phyloP scores from a whole-genome alignment of 208 protist genomes.

The Blastocrithidia nonstop region DNA sequence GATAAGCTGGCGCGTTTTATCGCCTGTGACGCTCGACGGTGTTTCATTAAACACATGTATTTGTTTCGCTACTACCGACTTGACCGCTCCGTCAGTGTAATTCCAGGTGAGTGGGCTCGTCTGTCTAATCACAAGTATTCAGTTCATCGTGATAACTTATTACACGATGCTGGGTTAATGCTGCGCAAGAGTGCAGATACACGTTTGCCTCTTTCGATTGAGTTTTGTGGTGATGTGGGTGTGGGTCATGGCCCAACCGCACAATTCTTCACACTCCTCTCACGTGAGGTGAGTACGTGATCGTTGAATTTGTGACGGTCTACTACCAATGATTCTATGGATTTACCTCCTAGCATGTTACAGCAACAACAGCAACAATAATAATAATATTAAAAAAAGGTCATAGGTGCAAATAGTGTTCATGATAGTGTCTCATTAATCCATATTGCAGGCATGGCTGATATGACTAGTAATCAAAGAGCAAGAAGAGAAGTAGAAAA shows the following conservation, averaged over 20 bases:
- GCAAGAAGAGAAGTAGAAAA: too few relatives aligned
- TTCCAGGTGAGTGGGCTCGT: conserved; percentile 47
- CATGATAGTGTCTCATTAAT: too few relatives aligned
- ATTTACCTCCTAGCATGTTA: not conserved
- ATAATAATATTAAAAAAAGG: not conserved
- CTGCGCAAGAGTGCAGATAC: conserved; percentile 51
- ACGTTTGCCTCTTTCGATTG: conserved; percentile 63
- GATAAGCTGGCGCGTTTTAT: conserved; percentile 54
- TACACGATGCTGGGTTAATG: conserved; percentile 42
- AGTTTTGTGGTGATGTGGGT: conserved; percentile 81
- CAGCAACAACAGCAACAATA: not conserved
- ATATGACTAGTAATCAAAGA: too few relatives aligned
- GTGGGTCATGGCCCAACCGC: conserved; percentile 80
- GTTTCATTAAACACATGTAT: conserved; percentile 46
- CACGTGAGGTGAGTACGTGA: conserved; percentile 26
- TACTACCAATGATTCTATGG: too few relatives aligned
- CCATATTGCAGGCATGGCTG: too few relatives aligned
- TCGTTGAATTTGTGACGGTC: conserved; percentile 39
- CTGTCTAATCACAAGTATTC: conserved; percentile 72
- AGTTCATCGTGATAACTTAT: conserved; percentile 38
- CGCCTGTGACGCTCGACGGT: conserved; percentile 60
- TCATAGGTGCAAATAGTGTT: not conserved
- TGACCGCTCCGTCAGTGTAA: conserved; percentile 27
- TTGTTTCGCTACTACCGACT: conserved; percentile 24
- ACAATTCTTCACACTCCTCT: conserved; percentile 80